Evolutionary conservation across 345 rosid species (phyloP).

Genomic region (Salix viminalis): DNA sequence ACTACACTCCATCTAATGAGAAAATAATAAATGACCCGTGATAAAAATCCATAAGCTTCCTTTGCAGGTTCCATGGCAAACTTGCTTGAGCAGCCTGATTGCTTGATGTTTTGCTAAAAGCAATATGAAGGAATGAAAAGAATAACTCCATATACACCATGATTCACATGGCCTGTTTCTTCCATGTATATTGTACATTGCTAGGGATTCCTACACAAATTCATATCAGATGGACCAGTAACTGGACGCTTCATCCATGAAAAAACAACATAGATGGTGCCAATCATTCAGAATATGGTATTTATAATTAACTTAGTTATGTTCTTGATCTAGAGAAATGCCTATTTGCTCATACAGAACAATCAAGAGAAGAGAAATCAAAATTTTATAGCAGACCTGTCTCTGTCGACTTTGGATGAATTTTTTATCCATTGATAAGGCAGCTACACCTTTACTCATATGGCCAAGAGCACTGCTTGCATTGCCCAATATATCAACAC

Average conservation of each 20-base stretch:
- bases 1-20: background rate
- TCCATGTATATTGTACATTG: background rate
- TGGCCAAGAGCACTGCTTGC: slow-evolving; percentile 99
- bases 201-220: background rate
- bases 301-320: background rate
- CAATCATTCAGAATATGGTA: background rate
- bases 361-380: slow-evolving; percentile 7
- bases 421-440: slow-evolving; percentile 94
- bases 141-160: background rate
- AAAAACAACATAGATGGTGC: background rate
- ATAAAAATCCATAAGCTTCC: background rate
- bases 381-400: slow-evolving; percentile 54
- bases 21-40: background rate
- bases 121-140: background rate
- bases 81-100: background rate
- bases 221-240: background rate
- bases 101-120: background rate
- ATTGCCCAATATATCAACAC: slow-evolving; percentile 95
- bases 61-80: background rate
- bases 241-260: background rate
- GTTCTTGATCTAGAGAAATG: background rate
- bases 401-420: slow-evolving; percentile 91
- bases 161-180: background rate
- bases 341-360: background rate
- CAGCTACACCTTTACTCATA: slow-evolving; percentile 99